A percentile compares a stretch with the other conserved stretches of the same genome.
These are phyloP conservation scores for Ambrosiella beaveri DNA, from an alignment of 2,329 filamentous ascomycete species.

Conservation along the genomic window DNA sequence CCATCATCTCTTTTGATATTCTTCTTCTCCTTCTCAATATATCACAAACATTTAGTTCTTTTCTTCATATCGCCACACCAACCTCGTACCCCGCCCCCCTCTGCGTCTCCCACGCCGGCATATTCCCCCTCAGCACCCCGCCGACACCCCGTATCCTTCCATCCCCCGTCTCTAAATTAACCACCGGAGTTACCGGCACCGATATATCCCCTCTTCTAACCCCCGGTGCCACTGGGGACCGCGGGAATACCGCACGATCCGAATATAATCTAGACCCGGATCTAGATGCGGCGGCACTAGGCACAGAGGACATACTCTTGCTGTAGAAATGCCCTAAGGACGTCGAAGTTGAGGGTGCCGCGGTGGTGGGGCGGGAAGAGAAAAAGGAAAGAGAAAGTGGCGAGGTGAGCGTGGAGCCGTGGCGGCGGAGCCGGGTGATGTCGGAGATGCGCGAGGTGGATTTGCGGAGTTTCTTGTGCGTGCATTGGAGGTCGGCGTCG, in stretches of 20 bases:
- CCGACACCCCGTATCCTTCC: constrained; percentile 9
- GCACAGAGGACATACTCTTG: constrained; percentile 10
- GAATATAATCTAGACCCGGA: constrained; percentile 10
- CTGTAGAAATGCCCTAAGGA: constrained; percentile 12
- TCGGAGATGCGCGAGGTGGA: constrained; percentile 27
- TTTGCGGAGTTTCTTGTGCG: constrained; percentile 35
- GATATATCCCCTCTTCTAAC: constrained; percentile 13
- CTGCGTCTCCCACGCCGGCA: neutral
- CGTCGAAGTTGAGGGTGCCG: constrained; percentile 18
- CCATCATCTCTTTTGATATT: no score
- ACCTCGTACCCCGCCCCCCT: neutral
- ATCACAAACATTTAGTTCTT: neutral
- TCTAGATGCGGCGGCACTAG: constrained; percentile 12
- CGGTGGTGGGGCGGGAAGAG: constrained; percentile 14
- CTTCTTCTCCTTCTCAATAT: no score
- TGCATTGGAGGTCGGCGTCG: constrained; percentile 17
- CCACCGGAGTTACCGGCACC: constrained; percentile 4
- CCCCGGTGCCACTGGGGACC: constrained; percentile 12
- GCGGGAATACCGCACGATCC: constrained; percentile 1
- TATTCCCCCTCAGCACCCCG: neutral
- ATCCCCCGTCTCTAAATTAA: constrained; percentile 10
- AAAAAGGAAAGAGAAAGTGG: neutral
- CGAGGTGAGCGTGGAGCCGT: constrained; percentile 14
- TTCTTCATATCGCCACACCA: neutral
- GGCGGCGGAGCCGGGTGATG: constrained; percentile 22